phyloP scores from a whole-genome alignment of 768 basidiomycete genomes.

The Phanerodontia chrysosporium region DNA sequence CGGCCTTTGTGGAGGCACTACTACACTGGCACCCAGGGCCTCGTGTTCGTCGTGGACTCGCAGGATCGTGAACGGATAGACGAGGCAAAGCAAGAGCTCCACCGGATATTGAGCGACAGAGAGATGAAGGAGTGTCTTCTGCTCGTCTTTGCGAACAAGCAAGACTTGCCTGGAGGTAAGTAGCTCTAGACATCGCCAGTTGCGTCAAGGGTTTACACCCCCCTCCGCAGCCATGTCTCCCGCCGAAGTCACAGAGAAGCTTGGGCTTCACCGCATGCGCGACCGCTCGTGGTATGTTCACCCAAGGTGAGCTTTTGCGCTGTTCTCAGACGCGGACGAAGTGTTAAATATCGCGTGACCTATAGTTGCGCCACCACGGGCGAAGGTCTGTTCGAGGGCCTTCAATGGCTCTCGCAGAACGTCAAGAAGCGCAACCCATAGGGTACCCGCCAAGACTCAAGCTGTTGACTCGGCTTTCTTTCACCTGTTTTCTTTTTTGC shows the following conservation, averaged over 20 bases:
- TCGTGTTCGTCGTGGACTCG: slow-evolving; percentile 97
- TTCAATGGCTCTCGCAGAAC: slow-evolving; percentile 96
- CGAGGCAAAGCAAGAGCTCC: slow-evolving; percentile 93
- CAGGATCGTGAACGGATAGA: slow-evolving; percentile 94
- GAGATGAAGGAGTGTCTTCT: slow-evolving; percentile 98
- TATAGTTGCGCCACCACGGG: slow-evolving; percentile 91
- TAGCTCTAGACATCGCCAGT: slow-evolving; percentile 10
- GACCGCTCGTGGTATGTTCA: slow-evolving; percentile 99
- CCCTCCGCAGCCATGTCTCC: slow-evolving; percentile 86
- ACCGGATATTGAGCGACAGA: slow-evolving; percentile 91
- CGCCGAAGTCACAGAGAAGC: slow-evolving; percentile 95
- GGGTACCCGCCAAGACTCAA: slow-evolving; percentile 19
- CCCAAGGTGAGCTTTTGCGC: slow-evolving; percentile 65
- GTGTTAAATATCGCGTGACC: neutral
- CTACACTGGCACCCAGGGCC: slow-evolving; percentile 97
- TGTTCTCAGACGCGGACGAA: neutral
- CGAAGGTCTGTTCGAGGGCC: slow-evolving; percentile 94
- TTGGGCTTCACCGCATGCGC: slow-evolving; percentile 93
- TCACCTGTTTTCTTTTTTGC: slow-evolving; percentile 24
- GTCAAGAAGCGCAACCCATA: slow-evolving; percentile 88
- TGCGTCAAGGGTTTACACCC: neutral
- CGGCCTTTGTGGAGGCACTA: slow-evolving; percentile 98
- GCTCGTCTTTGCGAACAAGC: slow-evolving; percentile 99
- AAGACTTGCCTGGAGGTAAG: slow-evolving; percentile 94
- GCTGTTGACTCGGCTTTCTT: slow-evolving; percentile 22